phyloP scores from a whole-genome alignment of 768 basidiomycete genomes.

The Thelephora aurantiotincta region DNA sequence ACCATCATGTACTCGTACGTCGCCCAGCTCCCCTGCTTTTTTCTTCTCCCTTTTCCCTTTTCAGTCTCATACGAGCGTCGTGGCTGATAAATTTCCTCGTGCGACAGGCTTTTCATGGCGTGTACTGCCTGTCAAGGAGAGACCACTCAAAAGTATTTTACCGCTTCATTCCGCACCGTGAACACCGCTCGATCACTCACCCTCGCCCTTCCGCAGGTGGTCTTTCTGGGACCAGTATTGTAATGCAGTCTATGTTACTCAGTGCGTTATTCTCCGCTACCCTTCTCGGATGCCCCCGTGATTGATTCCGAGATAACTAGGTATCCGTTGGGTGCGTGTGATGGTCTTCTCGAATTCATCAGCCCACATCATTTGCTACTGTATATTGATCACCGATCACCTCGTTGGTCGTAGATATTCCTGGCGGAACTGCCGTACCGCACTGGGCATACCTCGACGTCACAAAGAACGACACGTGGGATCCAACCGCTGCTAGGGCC shows the following conservation, averaged over 20 bases:
- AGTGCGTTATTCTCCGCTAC: too few species aligned
- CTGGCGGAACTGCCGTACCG: conserved; percentile 28
- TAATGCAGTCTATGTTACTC: not conserved
- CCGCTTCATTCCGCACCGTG: too few species aligned
- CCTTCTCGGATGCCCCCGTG: too few species aligned
- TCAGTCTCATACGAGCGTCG: too few species aligned
- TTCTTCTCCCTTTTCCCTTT: not conserved
- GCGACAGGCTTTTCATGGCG: not conserved
- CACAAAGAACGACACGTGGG: conserved; percentile 13
- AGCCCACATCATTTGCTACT: too few species aligned
- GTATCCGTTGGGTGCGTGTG: not conserved
- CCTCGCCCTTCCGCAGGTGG: not conserved
- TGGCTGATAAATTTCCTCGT: not conserved
- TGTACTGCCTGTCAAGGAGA: not conserved
- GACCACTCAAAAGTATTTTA: not conserved
- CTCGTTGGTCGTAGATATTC: conserved; percentile 16
- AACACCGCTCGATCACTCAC: too few species aligned
- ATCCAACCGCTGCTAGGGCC: not conserved
- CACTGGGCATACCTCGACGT: conserved; percentile 36
- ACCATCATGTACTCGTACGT: not conserved
- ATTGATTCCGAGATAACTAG: too few species aligned
- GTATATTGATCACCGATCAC: too few species aligned
- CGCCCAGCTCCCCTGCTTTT: not conserved
- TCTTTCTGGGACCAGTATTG: not conserved
- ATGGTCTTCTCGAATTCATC: too few species aligned